Base-by-base conservation (phyloP, 768 basidiomycete genomes). In the Podaxis pistillaris region DNA sequence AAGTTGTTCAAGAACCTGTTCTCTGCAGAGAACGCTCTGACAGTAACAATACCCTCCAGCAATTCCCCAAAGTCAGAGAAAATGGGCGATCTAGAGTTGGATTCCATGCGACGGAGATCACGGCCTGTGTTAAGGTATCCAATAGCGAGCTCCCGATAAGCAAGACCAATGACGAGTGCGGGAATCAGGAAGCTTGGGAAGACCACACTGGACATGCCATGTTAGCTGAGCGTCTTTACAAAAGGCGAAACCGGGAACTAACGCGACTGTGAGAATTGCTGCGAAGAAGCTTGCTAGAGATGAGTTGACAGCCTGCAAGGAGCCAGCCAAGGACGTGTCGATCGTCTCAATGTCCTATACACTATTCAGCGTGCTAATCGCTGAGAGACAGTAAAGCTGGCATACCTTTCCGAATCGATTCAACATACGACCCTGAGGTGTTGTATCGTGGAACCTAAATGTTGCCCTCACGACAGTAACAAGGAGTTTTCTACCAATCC, bases 1-100 rank as follows among this genome's bases (percentile, higher is more conserved):
- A 96, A 75, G 63, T 82, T 83, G 58, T 90, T 83, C 67, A 95
- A 76, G 80, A 98, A 96, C 4, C 84, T 77, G 44, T 76, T 76
- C 70, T 96, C 94, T 0, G 87, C 89, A 0, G 90, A 88, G 76
- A 96, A 98, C 0, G 95, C 95, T 61, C 95, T 84, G 46, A 96
- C 91, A 4, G 94, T 94, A n/a, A 94, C 91, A 50, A 96, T 91
- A 24, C 94, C 94, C 56, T 94, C 91, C 19, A 96, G 73, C 9
- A 95, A 74, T 69, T 94, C 93, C 12, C 85, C 85, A 65, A 93
- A 94, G 60, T 88, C 90, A 6, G 89, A 89, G 74, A 89, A 93
- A 64, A 93, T 93, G 0, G 93, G 91, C 0, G 90, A 91, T 12
- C 92, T 81, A 0, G 89, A 85, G 67, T 93, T 96, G 1, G 93